phyloP scores from a whole-genome alignment of 148 eudicot species.

The Fallopia convolvulus region DNA sequence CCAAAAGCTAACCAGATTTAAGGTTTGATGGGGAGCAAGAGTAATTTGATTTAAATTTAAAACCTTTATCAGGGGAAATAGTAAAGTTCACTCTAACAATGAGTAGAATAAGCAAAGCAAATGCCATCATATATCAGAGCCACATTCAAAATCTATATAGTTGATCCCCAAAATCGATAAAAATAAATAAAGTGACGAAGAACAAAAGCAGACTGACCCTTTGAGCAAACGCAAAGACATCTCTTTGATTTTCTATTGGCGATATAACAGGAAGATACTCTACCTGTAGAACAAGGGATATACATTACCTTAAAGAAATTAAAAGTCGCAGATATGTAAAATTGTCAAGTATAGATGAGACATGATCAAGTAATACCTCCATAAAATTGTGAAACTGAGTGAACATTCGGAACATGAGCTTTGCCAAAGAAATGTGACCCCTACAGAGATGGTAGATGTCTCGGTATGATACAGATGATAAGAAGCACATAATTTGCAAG shows the following conservation, averaged over 20 bases:
- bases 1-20: too few relatives aligned
- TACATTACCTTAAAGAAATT: background rate
- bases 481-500: conserved; percentile 4
- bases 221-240: conserved; percentile 49
- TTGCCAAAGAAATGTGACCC: conserved; percentile 66
- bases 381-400: conserved; percentile 71
- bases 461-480: background rate
- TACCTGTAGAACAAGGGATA: conserved; percentile 36
- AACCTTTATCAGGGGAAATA: background rate
- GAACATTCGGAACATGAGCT: conserved; percentile 70
- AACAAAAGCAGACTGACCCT: conserved; percentile 39
- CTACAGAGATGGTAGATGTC: conserved; percentile 27
- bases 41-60: too few relatives aligned
- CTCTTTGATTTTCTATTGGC: conserved; percentile 58
- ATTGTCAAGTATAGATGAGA: background rate
- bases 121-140: background rate
- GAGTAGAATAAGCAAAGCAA: background rate
- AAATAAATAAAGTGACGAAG: conserved; percentile 8
- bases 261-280: conserved; percentile 77
- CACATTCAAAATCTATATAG: background rate
- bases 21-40: too few relatives aligned
- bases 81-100: background rate
- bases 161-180: background rate
- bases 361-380: conserved; percentile 38
- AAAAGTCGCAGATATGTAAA: background rate